Percentiles rank a stretch among this genome's conserved stretches.
Conservation (phyloP, 768 basidiomycete species). For the Crucibulum laeve region DNA sequence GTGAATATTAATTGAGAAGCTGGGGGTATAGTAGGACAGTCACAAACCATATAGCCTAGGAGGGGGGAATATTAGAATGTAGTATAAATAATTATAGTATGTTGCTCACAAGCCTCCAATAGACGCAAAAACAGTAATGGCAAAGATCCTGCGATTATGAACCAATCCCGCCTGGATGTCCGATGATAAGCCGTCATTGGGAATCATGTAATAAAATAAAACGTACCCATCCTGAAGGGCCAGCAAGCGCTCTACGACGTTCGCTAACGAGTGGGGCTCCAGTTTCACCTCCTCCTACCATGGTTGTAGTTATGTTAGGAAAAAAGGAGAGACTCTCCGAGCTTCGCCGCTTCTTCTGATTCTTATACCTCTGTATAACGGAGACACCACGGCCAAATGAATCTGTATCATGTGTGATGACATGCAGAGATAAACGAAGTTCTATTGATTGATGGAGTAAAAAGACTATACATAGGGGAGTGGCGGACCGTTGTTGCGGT, state of each 20-base stretch:
- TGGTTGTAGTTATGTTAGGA: constrained; percentile 17
- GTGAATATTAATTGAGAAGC: constrained; percentile 1
- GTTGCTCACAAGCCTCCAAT: constrained; percentile 66
- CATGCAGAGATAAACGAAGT: too few relatives aligned
- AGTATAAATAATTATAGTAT: background rate
- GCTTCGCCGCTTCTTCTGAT: too few relatives aligned
- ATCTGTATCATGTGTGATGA: too few relatives aligned
- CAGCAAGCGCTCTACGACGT: constrained; percentile 52
- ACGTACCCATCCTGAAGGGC: constrained; percentile 64
- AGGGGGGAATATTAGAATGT: constrained; percentile 5
- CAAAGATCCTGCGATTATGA: constrained; percentile 60
- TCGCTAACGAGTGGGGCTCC: constrained; percentile 28
- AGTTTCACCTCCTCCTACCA: constrained; percentile 40
- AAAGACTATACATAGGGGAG: too few relatives aligned
- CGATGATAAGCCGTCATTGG: constrained; percentile 4
- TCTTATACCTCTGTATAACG: too few relatives aligned
- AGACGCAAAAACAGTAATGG: constrained; percentile 73
- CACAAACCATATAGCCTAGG: constrained; percentile 55
- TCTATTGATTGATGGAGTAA: too few relatives aligned
- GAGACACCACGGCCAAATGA: too few relatives aligned
- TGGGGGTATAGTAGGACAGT: background rate
- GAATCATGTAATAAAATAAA: background rate
- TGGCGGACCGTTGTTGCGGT: too few relatives aligned
- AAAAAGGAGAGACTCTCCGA: too few relatives aligned
- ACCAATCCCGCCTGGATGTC: constrained; percentile 51